Evolutionary conservation across 495 filamentous ascomycete species (phyloP).

Genomic region (Letharia lupina): DNA sequence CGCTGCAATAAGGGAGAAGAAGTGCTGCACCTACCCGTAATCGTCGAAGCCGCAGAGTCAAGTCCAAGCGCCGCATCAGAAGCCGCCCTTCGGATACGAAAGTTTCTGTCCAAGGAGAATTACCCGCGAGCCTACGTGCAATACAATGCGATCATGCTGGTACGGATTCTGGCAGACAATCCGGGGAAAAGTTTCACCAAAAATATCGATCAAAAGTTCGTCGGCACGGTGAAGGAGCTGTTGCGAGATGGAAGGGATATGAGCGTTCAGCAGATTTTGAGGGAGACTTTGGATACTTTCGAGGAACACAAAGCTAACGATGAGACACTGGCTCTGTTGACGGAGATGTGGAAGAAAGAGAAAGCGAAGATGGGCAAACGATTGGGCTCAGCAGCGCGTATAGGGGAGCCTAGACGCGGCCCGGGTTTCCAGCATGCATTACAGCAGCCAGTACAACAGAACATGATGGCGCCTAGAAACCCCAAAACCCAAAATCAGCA

Average conservation of each 20-base stretch:
- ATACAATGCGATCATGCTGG: slow-evolving; percentile 95
- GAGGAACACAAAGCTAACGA: slow-evolving; percentile 61
- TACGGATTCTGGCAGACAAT: slow-evolving; percentile 87
- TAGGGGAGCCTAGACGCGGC: not conserved
- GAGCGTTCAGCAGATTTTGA: slow-evolving; percentile 70
- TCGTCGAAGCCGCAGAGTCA: slow-evolving; percentile 92
- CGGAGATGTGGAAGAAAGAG: slow-evolving; percentile 86
- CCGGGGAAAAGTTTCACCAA: slow-evolving; percentile 81
- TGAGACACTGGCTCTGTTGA: slow-evolving; percentile 55
- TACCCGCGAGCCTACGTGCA: slow-evolving; percentile 58
- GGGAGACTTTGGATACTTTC: slow-evolving; percentile 74
- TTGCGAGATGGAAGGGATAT: slow-evolving; percentile 62
- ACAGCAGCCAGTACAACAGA: slow-evolving; percentile 13
- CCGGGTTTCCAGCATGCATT: slow-evolving; percentile 22
- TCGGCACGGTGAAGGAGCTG: slow-evolving; percentile 63
- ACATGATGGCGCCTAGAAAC: slow-evolving; percentile 15
- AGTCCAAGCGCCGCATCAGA: slow-evolving; percentile 75
- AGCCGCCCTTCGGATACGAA: slow-evolving; percentile 68
- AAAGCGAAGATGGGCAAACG: slow-evolving; percentile 51
- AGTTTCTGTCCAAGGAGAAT: slow-evolving; percentile 66
- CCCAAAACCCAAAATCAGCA: slow-evolving; percentile 24
- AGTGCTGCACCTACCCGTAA: slow-evolving; percentile 84
- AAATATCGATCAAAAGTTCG: slow-evolving; percentile 77
- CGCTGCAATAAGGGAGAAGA: slow-evolving; percentile 59
- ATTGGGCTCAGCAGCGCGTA: slow-evolving; percentile 10